These are phyloP conservation scores for Phytophthora constricta DNA, from an alignment of 352 stramenopile species.

Conservation along the genomic window DNA sequence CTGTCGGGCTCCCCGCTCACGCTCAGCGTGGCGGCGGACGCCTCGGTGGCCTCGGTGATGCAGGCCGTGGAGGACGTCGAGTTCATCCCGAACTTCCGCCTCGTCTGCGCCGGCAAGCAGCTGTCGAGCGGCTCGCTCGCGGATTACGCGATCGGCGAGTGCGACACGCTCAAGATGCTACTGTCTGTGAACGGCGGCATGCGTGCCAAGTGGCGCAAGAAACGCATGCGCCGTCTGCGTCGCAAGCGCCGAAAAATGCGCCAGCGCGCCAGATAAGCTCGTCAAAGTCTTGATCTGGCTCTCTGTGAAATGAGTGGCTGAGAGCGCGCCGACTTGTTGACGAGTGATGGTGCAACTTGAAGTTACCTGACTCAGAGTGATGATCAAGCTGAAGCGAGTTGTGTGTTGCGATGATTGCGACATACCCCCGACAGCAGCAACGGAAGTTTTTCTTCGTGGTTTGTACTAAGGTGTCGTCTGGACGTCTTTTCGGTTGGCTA, in stretches of 20 bases:
- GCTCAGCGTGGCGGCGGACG: conserved; percentile 81
- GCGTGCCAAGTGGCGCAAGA: conserved; percentile 98
- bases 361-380: conserved; percentile 1
- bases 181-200: conserved; percentile 94
- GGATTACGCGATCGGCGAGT: conserved; percentile 92
- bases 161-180: conserved; percentile 92
- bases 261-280: conserved; percentile 97
- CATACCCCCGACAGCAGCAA: conserved; percentile 26
- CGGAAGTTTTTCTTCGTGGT: conserved; percentile 21
- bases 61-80: conserved; percentile 95
- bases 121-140: conserved; percentile 86
- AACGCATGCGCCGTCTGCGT: conserved; percentile 97
- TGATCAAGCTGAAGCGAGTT: conserved; percentile 8
- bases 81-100: conserved; percentile 94
- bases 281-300: conserved; percentile 17
- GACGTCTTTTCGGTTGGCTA: background rate
- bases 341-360: conserved; percentile 4
- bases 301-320: background rate
- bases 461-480: background rate
- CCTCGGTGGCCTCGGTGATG: conserved; percentile 93
- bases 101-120: conserved; percentile 88
- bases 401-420: conserved; percentile 3
- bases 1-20: conserved; percentile 85
- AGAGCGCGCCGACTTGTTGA: background rate
- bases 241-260: conserved; percentile 99